These are phyloP conservation scores for Umbelopsis isabellina DNA, from an alignment of 192 early-diverging fungal genomes.

Conservation along the genomic window DNA sequence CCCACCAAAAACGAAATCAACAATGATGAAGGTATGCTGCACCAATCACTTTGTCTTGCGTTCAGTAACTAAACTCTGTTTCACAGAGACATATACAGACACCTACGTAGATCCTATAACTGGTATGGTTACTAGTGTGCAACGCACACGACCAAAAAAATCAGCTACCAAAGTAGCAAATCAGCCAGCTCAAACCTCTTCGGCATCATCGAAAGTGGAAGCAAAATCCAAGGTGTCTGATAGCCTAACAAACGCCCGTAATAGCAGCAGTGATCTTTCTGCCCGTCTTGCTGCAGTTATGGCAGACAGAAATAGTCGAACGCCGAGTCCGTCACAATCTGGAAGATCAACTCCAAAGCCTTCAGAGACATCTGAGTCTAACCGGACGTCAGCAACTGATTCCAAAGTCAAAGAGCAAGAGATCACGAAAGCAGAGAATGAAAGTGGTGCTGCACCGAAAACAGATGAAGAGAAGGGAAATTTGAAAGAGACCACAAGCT, in stretches of 20 bases:
- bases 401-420: background rate
- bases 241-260: slow-evolving; percentile 30
- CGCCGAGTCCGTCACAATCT: slow-evolving; percentile 28
- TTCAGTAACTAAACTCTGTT: background rate
- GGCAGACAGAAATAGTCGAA: slow-evolving; percentile 43
- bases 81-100: slow-evolving; percentile 31
- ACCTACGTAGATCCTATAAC: slow-evolving; percentile 54
- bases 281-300: slow-evolving; percentile 53
- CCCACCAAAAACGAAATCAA: background rate
- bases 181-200: slow-evolving; percentile 27
- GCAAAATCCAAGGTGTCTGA: slow-evolving; percentile 12
- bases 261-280: slow-evolving; percentile 43
- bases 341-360: slow-evolving; percentile 14
- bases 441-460: background rate
- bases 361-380: background rate
- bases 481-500: background rate
- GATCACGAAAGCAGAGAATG: background rate
- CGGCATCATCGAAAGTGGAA: slow-evolving; percentile 16
- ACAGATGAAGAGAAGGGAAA: too few relatives aligned
- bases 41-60: background rate
- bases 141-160: slow-evolving; percentile 24
- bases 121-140: slow-evolving; percentile 50
- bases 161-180: slow-evolving; percentile 5
- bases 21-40: slow-evolving; percentile 6
- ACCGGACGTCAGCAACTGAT: background rate